Evolutionary conservation across 192 early-diverging fungal genomes (phyloP).

Genomic region (Spizellomyces sp.): DNA sequence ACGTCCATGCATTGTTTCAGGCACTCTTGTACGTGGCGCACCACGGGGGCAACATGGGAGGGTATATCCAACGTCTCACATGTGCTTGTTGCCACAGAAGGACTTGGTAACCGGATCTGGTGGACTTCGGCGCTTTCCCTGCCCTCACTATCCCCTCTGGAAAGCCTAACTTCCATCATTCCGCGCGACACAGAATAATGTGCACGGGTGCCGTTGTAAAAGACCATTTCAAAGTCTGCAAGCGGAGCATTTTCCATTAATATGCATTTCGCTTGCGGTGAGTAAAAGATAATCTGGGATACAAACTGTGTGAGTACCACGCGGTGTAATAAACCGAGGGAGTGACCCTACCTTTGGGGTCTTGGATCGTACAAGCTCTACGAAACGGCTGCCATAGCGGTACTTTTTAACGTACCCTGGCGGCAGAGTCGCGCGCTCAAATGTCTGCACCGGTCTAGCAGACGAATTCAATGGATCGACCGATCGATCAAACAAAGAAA

Average conservation of each 20-base stretch:
- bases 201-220: constrained; percentile 66
- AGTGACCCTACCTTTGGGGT: constrained; percentile 55
- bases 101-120: constrained; percentile 6
- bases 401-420: constrained; percentile 38
- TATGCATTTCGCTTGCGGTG: constrained; percentile 70
- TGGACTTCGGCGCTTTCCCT: constrained; percentile 1
- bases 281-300: constrained; percentile 58
- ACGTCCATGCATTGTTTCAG: constrained; percentile 52
- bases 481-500: constrained; percentile 34
- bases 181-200: constrained; percentile 35
- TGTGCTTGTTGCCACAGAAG: too few species aligned
- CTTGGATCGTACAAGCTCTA: constrained; percentile 58
- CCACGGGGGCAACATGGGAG: constrained; percentile 27
- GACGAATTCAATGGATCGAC: neutral
- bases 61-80: constrained; percentile 26
- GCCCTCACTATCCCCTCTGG: constrained; percentile 25
- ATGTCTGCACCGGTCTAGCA: constrained; percentile 4
- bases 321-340: too few species aligned
- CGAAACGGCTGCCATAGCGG: constrained; percentile 54
- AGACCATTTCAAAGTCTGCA: constrained; percentile 62
- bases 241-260: constrained; percentile 70
- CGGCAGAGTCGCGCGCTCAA: constrained; percentile 31
- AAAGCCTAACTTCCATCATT: constrained; percentile 49
- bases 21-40: constrained; percentile 56
- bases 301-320: neutral